Evolutionary conservation across 768 basidiomycete species (phyloP).

Genomic region (Naganishia vishniacii): DNA sequence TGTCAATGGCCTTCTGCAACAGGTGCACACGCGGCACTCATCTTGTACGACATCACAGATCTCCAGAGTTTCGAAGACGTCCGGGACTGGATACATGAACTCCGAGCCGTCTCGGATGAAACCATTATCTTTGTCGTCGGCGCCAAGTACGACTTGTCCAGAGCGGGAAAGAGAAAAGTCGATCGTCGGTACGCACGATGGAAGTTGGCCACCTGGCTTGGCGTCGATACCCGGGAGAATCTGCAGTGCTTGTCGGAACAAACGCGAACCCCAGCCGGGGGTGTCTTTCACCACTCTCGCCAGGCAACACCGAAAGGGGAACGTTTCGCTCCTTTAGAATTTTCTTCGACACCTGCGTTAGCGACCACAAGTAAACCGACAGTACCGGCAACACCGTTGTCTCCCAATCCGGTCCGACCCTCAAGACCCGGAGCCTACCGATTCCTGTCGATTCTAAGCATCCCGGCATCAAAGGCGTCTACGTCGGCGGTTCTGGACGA

Average conservation of each 20-base stretch:
- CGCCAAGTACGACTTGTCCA: constrained; percentile 57
- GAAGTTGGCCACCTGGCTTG: constrained; percentile 23
- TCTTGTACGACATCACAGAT: constrained; percentile 94
- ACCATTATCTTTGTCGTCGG: constrained; percentile 93
- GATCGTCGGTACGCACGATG: constrained; percentile 21
- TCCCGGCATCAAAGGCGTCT: background rate
- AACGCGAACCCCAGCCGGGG: background rate
- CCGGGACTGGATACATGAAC: constrained; percentile 71
- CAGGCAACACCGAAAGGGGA: background rate
- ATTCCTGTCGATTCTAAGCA: constrained; percentile 25
- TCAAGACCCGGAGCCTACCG: constrained; percentile 20
- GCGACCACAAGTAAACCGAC: background rate
- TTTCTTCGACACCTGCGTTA: background rate
- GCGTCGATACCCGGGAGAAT: constrained; percentile 8
- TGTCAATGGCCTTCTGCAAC: constrained; percentile 46
- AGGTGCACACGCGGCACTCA: constrained; percentile 86
- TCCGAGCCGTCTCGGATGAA: constrained; percentile 52
- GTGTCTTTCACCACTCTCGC: background rate
- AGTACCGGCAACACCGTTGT: background rate
- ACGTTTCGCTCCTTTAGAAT: background rate
- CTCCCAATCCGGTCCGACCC: background rate
- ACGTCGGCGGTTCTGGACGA: background rate
- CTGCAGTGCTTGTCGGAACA: background rate
- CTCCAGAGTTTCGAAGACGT: constrained; percentile 81
- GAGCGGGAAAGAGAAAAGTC: constrained; percentile 15